These are phyloP conservation scores for Lactifluus piperatus DNA, from an alignment of 768 basidiomycete genomes.

Conservation along the genomic window DNA sequence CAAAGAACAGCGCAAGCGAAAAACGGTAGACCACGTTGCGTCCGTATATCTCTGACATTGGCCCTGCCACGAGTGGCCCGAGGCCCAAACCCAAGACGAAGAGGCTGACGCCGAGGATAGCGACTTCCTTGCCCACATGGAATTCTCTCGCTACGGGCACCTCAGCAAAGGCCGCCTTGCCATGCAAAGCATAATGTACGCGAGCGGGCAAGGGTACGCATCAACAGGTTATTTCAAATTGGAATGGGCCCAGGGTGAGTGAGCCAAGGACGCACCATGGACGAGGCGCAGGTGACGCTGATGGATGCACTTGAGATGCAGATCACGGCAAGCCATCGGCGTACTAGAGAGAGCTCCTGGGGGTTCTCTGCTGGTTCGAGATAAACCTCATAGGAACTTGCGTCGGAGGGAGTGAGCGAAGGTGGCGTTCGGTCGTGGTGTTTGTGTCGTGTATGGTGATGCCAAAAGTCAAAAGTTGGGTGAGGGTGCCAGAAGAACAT, in stretches of 20 bases:
- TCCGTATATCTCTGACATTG: conserved; percentile 48
- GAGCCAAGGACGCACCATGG: conserved; percentile 19
- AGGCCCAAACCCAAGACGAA: conserved; percentile 31
- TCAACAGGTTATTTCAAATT: not conserved
- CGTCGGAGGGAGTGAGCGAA: not conserved
- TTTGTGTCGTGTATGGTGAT: not conserved
- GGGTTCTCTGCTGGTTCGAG: conserved; percentile 21
- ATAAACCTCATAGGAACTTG: conserved; percentile 11
- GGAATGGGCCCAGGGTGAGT: no score
- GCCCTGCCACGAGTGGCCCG: conserved; percentile 28
- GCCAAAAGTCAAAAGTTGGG: not conserved
- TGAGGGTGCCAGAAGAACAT: conserved; percentile 10
- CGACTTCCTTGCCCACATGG: conserved; percentile 31
- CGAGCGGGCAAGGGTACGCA: no score
- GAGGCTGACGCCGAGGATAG: conserved; percentile 33
- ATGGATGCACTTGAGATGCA: conserved; percentile 20
- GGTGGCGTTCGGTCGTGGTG: not conserved
- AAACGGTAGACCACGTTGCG: conserved; percentile 52
- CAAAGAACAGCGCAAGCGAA: conserved; percentile 53
- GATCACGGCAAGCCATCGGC: conserved; percentile 22
- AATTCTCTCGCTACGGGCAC: conserved; percentile 31
- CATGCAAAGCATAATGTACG: no score
- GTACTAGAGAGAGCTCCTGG: conserved; percentile 14
- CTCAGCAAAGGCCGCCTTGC: conserved; percentile 31
- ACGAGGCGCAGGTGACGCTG: conserved; percentile 23